Base-by-base conservation (phyloP, 2,329 filamentous ascomycete species). In the Helotiales sp. region DNA sequence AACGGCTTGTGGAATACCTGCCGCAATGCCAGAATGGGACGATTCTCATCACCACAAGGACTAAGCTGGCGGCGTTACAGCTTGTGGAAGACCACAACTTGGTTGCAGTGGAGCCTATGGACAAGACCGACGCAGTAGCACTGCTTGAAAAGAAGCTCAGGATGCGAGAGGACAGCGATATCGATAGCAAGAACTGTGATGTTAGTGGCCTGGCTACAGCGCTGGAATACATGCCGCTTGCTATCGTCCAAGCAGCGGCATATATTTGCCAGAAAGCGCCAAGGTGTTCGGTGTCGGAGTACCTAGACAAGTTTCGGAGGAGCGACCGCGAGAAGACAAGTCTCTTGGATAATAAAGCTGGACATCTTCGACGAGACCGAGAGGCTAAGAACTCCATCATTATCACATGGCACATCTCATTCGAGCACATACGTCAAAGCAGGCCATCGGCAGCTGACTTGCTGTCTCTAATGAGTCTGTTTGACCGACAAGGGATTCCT, bases 401-500 rank as follows among this genome's bases (percentile, higher is more conserved):
- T 13, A 13, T 40, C 34, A 40, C 34, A 40, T 40, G 34, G 34
- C 34, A 40, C 6, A 74, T 78, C 40, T 77, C 75, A 0, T 78
- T 79, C 61, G 69, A 78, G 24, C 55, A 80, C 43, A 79, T 83
- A 34, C 77, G 74, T 10, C 54, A 71, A 3, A 71, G 71, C n/a
- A 66, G 74, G 37, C 73, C 67, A 6, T 76, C 75, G 4, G 83
- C 82, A 8, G 76, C 82, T 2, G 71, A 81, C 17, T 70, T 84
- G 10, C 69, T 85, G 0, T 81, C 80, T 0, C 75, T 84, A 5
- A 80, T 84, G 79, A 40, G 34, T 13, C 11, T 40, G 6, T 40
- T 40, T 13, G 34, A 40, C 34, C 34, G n/a, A n/a, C n/a, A 82
- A 69, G 79, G 76, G 6, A 82, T 84, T 28, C 78, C 79, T 0